Evolutionary conservation across 1,284 basidiomycete species (phyloP), one percentile per base, ranked within the genome.

Genomic region (Cronartium quercuum): DNA sequence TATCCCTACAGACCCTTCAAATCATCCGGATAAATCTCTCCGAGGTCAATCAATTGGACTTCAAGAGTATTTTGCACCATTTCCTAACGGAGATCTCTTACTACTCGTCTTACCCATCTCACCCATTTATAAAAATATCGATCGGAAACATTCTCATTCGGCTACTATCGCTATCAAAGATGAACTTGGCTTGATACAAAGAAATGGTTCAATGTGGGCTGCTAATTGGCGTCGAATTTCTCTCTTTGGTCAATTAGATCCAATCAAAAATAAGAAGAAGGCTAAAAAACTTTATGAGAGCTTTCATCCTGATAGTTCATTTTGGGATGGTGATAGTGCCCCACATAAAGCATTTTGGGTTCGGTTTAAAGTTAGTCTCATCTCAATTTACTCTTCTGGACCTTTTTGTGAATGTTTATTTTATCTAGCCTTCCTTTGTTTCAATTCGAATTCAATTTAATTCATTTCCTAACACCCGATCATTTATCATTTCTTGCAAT

Each of bases 101-200:
- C 24, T 71, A 64, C 62, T 71, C 15, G 69, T 65, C 2, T n/a
- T 71, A 12, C 69, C 69, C 34, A 65, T 71, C 41, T 71, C 69
- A 29, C 18, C 47, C 35, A 71, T 55, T 38, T 71, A 64, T 63
- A 12, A 63, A 35, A 71, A 71, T 44, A 41, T 71, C 13, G 15
- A 61, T 21, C n/a, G 60, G 18, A 3, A 21, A 24, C 29, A 34
- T 40, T n/a, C 21, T 7, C 61, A 42, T 29, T 12, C 6, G 10
- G 21, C 62, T 61, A 71, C 61, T 15, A n/a, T 71, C n/a, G 15
- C 69, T 15, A 65, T 71, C 44, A 3, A 71, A 29, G 69, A 71
- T 24, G 69, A 71, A 38, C 62, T 71, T 5, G 69, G 42, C 6
- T 34, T 9, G 51, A 9, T 35, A 2, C 61, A 71, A 29, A 29